Conservation (phyloP, 2,329 filamentous ascomycete species). For the Lasiodiplodia gonubiensis region DNA sequence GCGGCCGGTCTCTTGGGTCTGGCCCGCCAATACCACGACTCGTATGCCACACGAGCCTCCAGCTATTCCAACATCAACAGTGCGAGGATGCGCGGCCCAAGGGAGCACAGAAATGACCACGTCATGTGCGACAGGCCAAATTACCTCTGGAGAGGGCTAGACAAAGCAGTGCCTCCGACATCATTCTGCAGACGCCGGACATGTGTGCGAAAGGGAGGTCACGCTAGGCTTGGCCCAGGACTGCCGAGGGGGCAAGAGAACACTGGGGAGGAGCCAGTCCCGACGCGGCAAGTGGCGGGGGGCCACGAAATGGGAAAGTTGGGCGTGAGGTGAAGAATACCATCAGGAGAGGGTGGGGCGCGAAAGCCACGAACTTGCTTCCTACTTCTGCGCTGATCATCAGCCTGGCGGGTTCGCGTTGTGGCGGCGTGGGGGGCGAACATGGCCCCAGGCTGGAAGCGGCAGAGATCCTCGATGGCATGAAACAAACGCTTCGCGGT, state of each 20-base stretch:
- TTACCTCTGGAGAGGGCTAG: not conserved
- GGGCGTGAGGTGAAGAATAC: slow-evolving; percentile 6
- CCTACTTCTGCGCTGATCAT: slow-evolving; percentile 6
- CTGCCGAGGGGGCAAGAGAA: not conserved
- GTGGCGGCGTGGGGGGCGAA: slow-evolving; percentile 17
- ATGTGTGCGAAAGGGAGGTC: slow-evolving; percentile 3
- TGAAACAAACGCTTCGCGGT: not conserved
- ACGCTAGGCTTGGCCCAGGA: slow-evolving; percentile 1
- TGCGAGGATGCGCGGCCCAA: not conserved
- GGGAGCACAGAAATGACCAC: not conserved
- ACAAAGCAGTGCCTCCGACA: not conserved
- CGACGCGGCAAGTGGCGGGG: slow-evolving; percentile 4
- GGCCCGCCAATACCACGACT: not conserved
- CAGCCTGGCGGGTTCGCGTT: not conserved
- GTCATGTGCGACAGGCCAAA: slow-evolving; percentile 8
- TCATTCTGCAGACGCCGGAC: slow-evolving; percentile 8
- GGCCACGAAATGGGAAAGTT: slow-evolving; percentile 18
- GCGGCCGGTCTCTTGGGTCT: slow-evolving; percentile 3
- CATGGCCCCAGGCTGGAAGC: not conserved
- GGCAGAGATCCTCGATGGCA: slow-evolving; percentile 13
- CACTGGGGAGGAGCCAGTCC: not conserved
- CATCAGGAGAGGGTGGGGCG: slow-evolving; percentile 23
- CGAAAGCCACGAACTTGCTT: not conserved
- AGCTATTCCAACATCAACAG: not conserved
- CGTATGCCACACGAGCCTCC: not conserved